Evolutionary conservation across 2,329 filamentous ascomycete species (phyloP).

Genomic region (Xylaria sp.): DNA sequence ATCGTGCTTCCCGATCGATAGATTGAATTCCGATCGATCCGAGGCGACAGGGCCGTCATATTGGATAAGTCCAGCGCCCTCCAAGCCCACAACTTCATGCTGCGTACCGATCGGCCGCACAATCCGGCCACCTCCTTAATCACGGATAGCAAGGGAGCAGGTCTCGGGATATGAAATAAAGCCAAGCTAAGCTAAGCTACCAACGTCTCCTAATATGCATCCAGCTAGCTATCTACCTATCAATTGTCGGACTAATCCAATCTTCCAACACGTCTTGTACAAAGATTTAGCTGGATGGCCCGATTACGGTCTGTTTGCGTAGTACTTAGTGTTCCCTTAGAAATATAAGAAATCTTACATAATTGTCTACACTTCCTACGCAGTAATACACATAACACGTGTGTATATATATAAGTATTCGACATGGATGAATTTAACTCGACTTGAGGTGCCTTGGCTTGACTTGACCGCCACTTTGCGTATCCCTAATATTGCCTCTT

Average conservation of each 20-base stretch:
- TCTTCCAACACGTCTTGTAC: neutral
- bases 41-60: constrained; percentile 3
- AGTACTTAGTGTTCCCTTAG: constrained; percentile 1
- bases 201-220: neutral
- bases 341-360: neutral
- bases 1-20: constrained; percentile 46
- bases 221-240: neutral
- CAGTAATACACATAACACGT: too few species aligned
- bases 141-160: neutral
- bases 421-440: neutral
- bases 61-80: constrained; percentile 2
- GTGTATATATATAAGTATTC: neutral
- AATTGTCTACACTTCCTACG: neutral
- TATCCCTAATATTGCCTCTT: neutral
- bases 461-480: neutral
- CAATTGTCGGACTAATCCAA: neutral
- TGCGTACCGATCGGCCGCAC: constrained; percentile 36
- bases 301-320: neutral
- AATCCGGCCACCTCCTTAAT: constrained; percentile 43
- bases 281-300: neutral
- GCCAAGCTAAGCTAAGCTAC: neutral
- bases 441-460: too few species aligned
- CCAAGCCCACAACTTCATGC: constrained; percentile 12
- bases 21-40: constrained; percentile 45
- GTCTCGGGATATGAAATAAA: constrained; percentile 16